Base-by-base conservation (phyloP, 1,139 yeast genomes). In the Scheffersomyces titani region DNA sequence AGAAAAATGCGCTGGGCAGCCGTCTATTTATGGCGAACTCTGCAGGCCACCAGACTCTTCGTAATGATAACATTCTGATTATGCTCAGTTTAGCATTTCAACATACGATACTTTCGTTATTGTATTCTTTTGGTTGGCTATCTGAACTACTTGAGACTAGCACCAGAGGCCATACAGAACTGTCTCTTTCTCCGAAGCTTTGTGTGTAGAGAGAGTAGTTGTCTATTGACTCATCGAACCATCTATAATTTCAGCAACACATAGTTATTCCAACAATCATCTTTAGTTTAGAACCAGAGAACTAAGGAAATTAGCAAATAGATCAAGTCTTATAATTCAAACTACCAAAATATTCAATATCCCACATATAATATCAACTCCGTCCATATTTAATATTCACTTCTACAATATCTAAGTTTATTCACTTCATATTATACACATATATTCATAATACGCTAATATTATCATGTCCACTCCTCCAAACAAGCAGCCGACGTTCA, bases 401-500 rank as follows among this genome's bases (percentile, higher is more conserved):
- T 30, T 30, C 40, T 30, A 6, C 40, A 30, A 30, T 30, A 30
- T 30, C 9, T 2, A 30, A 5, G 2, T 11, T 30, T 30, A 30
- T 5, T 30, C 11, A 16, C 40, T 30, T 30, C 40, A 7, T 30
- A 30, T 30, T 30, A 2, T 30, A 30, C 40, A 30, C 13, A 6
- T 30, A 30, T 30, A 9, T 16, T 30, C 16, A 30, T 30, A 6
- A 30, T 11, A 9, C 40, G 13, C 40, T 11, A 13, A 11, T 30
- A 3, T 16, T 7, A 30, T 30, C 40, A 30, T 30, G 24, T 16
- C 52, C 2, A 53, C 55, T 16, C 52, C 54, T 48, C 54, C 49
- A 47, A 54, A 49, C 45, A 55, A 51, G 24, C 54, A 55, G 16
- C 54, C 59, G 49, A 59, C 58, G 19, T 59, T 59, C 47, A 59